Percentiles rank a stretch among this genome's conserved stretches.
Conservation (phyloP, 2,329 filamentous ascomycete species). For the Colletotrichum eleusines region DNA sequence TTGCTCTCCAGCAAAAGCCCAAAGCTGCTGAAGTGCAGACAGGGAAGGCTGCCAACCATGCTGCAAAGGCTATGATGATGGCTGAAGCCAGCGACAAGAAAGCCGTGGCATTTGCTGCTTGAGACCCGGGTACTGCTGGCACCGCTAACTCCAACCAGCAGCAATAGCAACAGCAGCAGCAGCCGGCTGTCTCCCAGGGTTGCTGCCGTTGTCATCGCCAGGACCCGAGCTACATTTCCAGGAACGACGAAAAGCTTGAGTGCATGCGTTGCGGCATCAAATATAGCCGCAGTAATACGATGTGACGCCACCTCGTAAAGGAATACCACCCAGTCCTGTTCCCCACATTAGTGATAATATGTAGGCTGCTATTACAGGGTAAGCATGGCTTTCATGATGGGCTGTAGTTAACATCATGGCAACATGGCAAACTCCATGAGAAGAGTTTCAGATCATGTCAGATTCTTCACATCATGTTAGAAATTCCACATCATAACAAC, state of each 20-base stretch:
- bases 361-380: no score
- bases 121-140: not conserved
- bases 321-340: not conserved
- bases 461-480: no score
- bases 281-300: not conserved
- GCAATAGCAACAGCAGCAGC: not conserved
- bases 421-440: no score
- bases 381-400: no score
- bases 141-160: not conserved
- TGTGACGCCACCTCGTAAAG: not conserved
- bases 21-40: not conserved
- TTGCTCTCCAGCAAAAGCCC: not conserved
- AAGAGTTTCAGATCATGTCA: no score
- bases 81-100: not conserved
- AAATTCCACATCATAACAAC: no score
- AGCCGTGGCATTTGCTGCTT: not conserved
- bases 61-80: not conserved
- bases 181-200: not conserved
- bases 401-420: no score
- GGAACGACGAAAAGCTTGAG: not conserved
- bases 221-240: not conserved
- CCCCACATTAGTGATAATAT: no score
- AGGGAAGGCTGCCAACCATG: not conserved
- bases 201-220: not conserved
- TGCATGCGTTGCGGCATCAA: not conserved